Conservation (phyloP, 441 rosid species). For the Erodium chrysanthum region DNA sequence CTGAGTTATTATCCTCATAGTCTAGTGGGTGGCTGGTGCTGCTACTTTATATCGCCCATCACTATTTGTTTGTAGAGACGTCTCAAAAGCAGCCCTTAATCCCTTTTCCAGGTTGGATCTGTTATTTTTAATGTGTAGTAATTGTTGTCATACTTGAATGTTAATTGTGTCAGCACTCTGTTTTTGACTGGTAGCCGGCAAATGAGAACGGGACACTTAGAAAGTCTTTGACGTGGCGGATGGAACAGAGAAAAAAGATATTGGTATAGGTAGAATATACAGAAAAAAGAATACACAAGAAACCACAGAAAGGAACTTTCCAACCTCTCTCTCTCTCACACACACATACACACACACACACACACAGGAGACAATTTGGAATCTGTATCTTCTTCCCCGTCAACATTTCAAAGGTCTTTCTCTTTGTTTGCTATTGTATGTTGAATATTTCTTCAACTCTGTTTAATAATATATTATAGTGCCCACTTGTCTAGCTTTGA, state of each 20-base stretch:
- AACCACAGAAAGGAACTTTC: constrained; percentile 5
- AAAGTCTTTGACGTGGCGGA: not conserved
- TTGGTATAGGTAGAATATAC: not conserved
- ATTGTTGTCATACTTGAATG: not conserved
- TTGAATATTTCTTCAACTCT: not conserved
- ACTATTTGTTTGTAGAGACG: not conserved
- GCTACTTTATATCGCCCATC: not conserved
- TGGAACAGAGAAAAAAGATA: not conserved
- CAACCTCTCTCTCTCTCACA: not conserved
- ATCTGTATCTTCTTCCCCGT: not conserved
- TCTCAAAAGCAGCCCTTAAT: not conserved
- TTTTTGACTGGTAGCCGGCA: not conserved
- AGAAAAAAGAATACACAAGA: not conserved
- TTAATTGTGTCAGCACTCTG: not conserved
- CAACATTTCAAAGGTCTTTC: constrained; percentile 6
- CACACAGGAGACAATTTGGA: not conserved
- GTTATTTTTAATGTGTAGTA: not conserved
- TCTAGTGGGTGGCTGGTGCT: not conserved
- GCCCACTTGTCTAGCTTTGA: not conserved
- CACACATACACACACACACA: not conserved
- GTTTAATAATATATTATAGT: not conserved
- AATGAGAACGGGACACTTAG: not conserved
- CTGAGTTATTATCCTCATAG: not conserved
- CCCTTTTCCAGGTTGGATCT: not conserved
- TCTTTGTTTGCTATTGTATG: not conserved